Percentiles rank a stretch among this genome's conserved stretches.
phyloP scores from a whole-genome alignment of 2,329 filamentous ascomycete species.

The Xylaria sp. region DNA sequence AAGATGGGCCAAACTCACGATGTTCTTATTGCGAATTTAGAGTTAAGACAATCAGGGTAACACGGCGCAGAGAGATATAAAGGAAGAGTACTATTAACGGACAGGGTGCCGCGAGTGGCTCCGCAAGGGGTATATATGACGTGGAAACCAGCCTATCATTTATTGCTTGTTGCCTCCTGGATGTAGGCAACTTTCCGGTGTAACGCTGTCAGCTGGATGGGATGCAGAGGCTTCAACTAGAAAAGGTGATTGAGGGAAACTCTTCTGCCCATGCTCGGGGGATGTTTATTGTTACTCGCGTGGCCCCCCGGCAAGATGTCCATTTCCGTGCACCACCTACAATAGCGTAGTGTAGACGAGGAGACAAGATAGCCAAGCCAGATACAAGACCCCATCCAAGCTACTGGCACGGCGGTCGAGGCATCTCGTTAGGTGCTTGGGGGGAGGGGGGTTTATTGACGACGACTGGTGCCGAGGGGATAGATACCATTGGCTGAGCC shows the following conservation, averaged over 20 bases:
- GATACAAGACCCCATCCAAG: neutral
- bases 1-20: slow-evolving; percentile 1
- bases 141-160: slow-evolving; percentile 18
- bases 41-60: neutral
- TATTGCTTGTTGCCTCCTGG: slow-evolving; percentile 13
- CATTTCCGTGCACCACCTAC: slow-evolving; percentile 12
- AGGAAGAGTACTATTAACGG: neutral
- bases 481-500: slow-evolving; percentile 21
- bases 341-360: neutral
- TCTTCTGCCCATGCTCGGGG: slow-evolving; percentile 5
- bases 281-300: neutral
- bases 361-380: neutral
- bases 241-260: neutral
- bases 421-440: slow-evolving; percentile 23
- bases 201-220: slow-evolving; percentile 19
- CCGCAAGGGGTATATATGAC: slow-evolving; percentile 3
- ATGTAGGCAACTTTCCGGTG: slow-evolving; percentile 8
- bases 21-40: neutral
- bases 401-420: slow-evolving; percentile 6
- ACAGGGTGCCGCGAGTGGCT: neutral
- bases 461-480: neutral
- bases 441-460: slow-evolving; percentile 13
- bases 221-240: slow-evolving; percentile 9
- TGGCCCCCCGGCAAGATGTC: neutral
- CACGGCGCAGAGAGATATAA: neutral